A percentile compares a stretch with the other conserved stretches of the same genome.
Conservation (phyloP, 139 green algal genomes). For the Chlamydomonas asymmetrica region DNA sequence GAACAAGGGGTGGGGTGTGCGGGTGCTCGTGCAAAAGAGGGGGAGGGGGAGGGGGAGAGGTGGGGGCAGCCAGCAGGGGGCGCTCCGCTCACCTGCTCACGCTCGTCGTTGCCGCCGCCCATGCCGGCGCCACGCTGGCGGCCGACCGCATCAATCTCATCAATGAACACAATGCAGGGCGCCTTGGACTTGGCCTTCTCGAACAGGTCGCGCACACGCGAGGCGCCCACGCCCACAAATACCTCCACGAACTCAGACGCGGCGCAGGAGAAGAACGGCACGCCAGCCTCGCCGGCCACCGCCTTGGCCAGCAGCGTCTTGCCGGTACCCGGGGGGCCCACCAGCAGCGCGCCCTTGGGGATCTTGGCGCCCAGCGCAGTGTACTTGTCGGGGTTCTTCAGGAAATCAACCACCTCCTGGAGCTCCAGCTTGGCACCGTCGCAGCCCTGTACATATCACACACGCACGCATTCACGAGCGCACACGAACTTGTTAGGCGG, state of each 20-base stretch:
- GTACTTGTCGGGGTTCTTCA: slow-evolving; percentile 99
- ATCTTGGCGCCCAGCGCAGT: slow-evolving; percentile 97
- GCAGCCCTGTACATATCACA: slow-evolving; percentile 82
- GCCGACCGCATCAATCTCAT: slow-evolving; percentile 99
- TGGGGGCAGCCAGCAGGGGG: slow-evolving; percentile 70
- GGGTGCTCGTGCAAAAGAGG: not conserved
- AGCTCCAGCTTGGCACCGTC: slow-evolving; percentile 98
- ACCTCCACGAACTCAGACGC: slow-evolving; percentile 99
- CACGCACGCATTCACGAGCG: no score
- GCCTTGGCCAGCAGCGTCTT: slow-evolving; percentile 99
- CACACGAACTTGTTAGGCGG: no score
- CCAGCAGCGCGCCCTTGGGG: slow-evolving; percentile 91
- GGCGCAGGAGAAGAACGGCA: slow-evolving; percentile 98
- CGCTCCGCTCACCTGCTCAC: slow-evolving; percentile 79
- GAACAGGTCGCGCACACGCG: slow-evolving; percentile 95
- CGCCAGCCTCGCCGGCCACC: slow-evolving; percentile 95
- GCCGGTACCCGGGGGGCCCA: slow-evolving; percentile 89
- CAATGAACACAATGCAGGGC: slow-evolving; percentile 98
- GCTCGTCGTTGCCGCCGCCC: slow-evolving; percentile 96
- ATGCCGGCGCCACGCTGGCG: slow-evolving; percentile 92
- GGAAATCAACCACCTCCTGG: slow-evolving; percentile 97
- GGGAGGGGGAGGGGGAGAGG: not conserved
- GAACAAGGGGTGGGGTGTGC: no score
- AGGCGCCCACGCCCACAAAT: slow-evolving; percentile 97
- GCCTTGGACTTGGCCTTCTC: slow-evolving; percentile 99